Evolutionary conservation across 2,329 filamentous ascomycete genomes (phyloP).

Genomic region (Aspergillus chevalieri): DNA sequence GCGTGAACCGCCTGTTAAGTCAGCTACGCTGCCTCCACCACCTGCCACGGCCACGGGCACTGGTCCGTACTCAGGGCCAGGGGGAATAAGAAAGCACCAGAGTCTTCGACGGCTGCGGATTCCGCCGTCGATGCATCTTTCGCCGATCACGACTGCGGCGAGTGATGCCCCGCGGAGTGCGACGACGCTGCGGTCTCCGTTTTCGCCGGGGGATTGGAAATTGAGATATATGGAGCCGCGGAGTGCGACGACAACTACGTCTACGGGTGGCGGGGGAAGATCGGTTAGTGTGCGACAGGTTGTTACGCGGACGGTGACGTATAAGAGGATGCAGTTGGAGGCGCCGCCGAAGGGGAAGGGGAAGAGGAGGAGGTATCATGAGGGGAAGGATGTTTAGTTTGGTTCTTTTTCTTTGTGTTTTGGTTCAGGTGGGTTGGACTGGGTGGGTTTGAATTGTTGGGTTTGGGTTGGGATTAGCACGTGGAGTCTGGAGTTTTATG

Average conservation of each 20-base stretch:
- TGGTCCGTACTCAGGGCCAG: slow-evolving; percentile 25
- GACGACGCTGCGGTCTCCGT: slow-evolving; percentile 61
- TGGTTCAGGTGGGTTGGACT: background rate
- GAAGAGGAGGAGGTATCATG: slow-evolving; percentile 63
- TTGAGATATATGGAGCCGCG: slow-evolving; percentile 56
- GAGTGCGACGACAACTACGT: slow-evolving; percentile 40
- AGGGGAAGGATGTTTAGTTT: background rate
- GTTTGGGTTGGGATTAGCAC: background rate
- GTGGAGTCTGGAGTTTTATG: no score
- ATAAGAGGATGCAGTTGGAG: slow-evolving; percentile 69
- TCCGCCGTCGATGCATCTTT: slow-evolving; percentile 65
- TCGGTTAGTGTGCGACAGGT: slow-evolving; percentile 73
- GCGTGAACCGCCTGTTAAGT: slow-evolving; percentile 36
- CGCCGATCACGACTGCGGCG: slow-evolving; percentile 38
- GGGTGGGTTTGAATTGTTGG: background rate
- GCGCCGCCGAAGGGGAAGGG: slow-evolving; percentile 75
- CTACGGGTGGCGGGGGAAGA: slow-evolving; percentile 35
- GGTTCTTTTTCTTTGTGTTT: background rate
- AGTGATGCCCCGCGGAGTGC: slow-evolving; percentile 65
- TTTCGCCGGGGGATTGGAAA: slow-evolving; percentile 77
- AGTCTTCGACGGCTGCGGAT: slow-evolving; percentile 62
- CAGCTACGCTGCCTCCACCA: slow-evolving; percentile 54
- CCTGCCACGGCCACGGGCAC: slow-evolving; percentile 56
- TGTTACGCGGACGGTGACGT: slow-evolving; percentile 89
- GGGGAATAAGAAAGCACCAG: slow-evolving; percentile 43